Evolutionary conservation across 1,139 yeast species (phyloP).

Genomic region (Protomyces inouyei): DNA sequence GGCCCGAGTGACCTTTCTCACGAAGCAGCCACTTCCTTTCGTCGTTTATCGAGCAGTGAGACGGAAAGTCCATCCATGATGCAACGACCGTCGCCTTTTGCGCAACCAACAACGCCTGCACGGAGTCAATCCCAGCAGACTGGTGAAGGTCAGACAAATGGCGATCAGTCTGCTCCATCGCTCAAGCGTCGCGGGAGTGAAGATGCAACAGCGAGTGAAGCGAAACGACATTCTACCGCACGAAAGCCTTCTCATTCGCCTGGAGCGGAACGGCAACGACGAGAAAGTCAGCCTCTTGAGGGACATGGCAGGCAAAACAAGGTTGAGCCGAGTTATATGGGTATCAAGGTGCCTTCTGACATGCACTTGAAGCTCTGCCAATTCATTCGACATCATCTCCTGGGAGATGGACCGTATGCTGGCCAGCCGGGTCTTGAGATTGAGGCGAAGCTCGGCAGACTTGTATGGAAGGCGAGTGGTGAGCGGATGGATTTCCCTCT

Average conservation of each 20-base stretch:
- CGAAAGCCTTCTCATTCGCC: neutral
- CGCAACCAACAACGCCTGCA: neutral
- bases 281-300: neutral
- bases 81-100: neutral
- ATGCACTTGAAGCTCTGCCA: slow-evolving; percentile 2
- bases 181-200: neutral
- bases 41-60: slow-evolving; percentile 15
- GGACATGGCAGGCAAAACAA: neutral
- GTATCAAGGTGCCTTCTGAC: neutral
- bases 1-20: slow-evolving; percentile 5
- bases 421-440: slow-evolving; percentile 47
- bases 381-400: slow-evolving; percentile 4
- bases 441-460: slow-evolving; percentile 69
- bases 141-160: neutral
- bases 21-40: slow-evolving; percentile 7
- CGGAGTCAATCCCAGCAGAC: neutral
- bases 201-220: neutral
- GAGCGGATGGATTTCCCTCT: slow-evolving; percentile 58
- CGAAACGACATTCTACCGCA: neutral
- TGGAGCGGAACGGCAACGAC: neutral
- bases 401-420: slow-evolving; percentile 1
- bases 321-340: slow-evolving; percentile 3
- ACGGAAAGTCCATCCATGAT: slow-evolving; percentile 1
- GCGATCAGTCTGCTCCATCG: slow-evolving; percentile 2
- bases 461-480: slow-evolving; percentile 59